Percentiles rank a stretch among this genome's conserved stretches.
phyloP scores from a whole-genome alignment of 768 basidiomycete genomes.

The Coprinellus aureogranulatus region DNA sequence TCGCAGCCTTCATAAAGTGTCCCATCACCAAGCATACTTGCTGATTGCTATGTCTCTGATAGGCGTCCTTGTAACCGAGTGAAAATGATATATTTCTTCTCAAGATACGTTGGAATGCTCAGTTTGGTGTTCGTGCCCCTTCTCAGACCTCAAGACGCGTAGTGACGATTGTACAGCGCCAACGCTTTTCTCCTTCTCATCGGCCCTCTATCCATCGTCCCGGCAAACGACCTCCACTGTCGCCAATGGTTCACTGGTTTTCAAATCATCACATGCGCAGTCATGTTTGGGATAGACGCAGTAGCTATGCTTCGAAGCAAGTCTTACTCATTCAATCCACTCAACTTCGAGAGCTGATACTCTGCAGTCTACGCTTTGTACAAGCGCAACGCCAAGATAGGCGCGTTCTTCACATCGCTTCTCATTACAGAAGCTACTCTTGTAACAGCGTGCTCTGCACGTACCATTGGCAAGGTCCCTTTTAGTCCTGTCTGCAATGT shows the following conservation, averaged over 20 bases:
- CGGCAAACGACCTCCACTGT: not conserved
- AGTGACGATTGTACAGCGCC: not conserved
- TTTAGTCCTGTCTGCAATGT: constrained; percentile 7
- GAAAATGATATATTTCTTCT: constrained; percentile 2
- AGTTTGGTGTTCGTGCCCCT: not conserved
- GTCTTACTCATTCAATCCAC: not conserved
- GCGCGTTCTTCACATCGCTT: constrained; percentile 6
- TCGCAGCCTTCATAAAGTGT: too few relatives aligned
- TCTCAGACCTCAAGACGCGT: not conserved
- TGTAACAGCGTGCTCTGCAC: constrained; percentile 9
- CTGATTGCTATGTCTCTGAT: too few relatives aligned
- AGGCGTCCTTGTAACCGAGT: constrained; percentile 6
- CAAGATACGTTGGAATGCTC: not conserved
- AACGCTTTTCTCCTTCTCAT: not conserved
- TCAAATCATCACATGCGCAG: not conserved
- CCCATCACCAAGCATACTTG: too few relatives aligned
- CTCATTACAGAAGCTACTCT: constrained; percentile 9
- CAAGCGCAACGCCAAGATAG: constrained; percentile 5
- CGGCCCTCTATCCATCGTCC: not conserved
- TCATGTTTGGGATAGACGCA: constrained; percentile 8
- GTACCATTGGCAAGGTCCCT: not conserved
- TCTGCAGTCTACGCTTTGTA: constrained; percentile 8
- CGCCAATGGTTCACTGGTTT: constrained; percentile 4
- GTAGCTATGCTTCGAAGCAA: constrained; percentile 10
- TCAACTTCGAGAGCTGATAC: not conserved